phyloP scores from a whole-genome alignment of 805 yeast species.

The Yarrowia alimentaria region DNA sequence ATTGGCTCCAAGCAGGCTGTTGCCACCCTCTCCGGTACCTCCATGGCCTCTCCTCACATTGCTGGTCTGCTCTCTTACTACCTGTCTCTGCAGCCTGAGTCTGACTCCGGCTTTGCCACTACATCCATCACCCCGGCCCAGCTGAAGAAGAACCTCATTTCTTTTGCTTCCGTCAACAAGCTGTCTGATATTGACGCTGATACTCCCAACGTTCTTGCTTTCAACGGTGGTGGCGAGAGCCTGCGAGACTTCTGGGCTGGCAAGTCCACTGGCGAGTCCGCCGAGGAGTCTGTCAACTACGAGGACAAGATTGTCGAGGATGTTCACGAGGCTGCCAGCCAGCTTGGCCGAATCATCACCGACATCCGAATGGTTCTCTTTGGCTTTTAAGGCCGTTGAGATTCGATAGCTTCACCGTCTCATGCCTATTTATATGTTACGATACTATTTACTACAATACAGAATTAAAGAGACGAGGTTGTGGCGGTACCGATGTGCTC shows the following conservation, averaged over 20 bases:
- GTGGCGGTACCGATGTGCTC: too few relatives aligned
- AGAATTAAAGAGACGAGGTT: conserved; percentile 5
- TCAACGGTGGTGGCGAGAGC: conserved; percentile 60
- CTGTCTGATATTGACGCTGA: conserved; percentile 48
- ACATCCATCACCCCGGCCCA: conserved; percentile 51
- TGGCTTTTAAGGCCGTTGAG: conserved; percentile 24
- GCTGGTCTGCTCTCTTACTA: conserved; percentile 57
- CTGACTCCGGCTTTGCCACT: conserved; percentile 49
- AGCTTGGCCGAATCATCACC: conserved; percentile 1
- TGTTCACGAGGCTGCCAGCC: conserved; percentile 15
- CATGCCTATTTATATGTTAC: conserved; percentile 27
- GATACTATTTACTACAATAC: conserved; percentile 23
- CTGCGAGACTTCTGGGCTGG: conserved; percentile 50
- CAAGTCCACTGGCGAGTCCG: conserved; percentile 23
- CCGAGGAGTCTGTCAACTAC: too few relatives aligned
- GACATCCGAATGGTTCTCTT: conserved; percentile 17
- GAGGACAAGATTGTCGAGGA: conserved; percentile 15
- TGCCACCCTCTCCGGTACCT: conserved; percentile 57
- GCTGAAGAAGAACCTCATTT: conserved; percentile 52
- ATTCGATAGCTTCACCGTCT: too few relatives aligned
- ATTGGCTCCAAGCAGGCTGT: conserved; percentile 53
- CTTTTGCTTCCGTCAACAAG: conserved; percentile 51
- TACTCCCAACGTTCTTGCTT: conserved; percentile 59
- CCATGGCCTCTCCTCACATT: conserved; percentile 64
- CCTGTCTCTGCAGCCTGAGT: conserved; percentile 54